Percentiles rank a stretch among this genome's conserved stretches.
These are phyloP conservation scores for Cyberlindnera misumaiensis DNA, from an alignment of 805 yeast genomes.

Conservation along the genomic window DNA sequence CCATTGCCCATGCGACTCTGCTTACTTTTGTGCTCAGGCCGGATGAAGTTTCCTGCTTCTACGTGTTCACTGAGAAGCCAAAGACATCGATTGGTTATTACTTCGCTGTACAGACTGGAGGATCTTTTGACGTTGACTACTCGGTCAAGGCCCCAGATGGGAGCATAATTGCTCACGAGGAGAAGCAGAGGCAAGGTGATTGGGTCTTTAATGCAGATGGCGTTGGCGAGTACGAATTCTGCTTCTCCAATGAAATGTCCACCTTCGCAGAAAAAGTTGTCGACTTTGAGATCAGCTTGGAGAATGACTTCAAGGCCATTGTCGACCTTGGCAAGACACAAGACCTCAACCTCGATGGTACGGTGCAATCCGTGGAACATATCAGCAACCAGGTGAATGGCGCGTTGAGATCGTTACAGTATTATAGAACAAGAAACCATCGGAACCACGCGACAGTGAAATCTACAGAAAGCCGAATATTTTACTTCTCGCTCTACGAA, in stretches of 20 bases:
- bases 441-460: constrained; percentile 85
- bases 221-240: constrained; percentile 58
- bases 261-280: constrained; percentile 68
- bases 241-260: constrained; percentile 59
- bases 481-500: constrained; percentile 70
- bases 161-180: constrained; percentile 38
- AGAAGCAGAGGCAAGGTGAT: constrained; percentile 58
- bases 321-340: constrained; percentile 34
- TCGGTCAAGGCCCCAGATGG: constrained; percentile 52
- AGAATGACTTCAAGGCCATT: constrained; percentile 30
- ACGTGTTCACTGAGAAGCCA: constrained; percentile 55
- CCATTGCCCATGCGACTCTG: constrained; percentile 37
- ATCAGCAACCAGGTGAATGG: constrained; percentile 56
- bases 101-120: constrained; percentile 63
- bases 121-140: constrained; percentile 61
- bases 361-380: constrained; percentile 38
- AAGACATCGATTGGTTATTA: constrained; percentile 62
- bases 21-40: constrained; percentile 73
- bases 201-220: constrained; percentile 48
- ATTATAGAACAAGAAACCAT: constrained; percentile 84
- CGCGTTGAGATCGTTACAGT: constrained; percentile 56
- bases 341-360: constrained; percentile 38
- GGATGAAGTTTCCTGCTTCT: constrained; percentile 65
- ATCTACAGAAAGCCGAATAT: constrained; percentile 74
- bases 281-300: constrained; percentile 55